Percentiles rank a stretch among this genome's conserved stretches.
These are phyloP conservation scores for Salix arbutifolia DNA, from an alignment of 345 rosid genomes.

Conservation along the genomic window DNA sequence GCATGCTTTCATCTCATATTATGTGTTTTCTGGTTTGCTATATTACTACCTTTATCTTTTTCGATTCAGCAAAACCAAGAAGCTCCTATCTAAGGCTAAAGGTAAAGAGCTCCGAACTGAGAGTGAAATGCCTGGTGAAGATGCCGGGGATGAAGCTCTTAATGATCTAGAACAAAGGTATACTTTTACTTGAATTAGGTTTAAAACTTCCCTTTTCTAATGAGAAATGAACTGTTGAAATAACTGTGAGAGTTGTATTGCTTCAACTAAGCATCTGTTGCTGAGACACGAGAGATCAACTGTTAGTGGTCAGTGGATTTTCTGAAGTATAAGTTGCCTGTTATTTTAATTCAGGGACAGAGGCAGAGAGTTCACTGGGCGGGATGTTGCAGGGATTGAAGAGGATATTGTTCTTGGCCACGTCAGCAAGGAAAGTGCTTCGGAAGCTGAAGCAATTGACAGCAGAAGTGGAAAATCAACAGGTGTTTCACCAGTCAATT, in stretches of 20 bases:
- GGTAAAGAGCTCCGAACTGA: slow-evolving; percentile 15
- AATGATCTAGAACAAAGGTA: slow-evolving; percentile 39
- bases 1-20: not conserved
- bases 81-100: slow-evolving; percentile 19
- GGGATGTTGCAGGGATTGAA: slow-evolving; percentile 2
- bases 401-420: slow-evolving; percentile 16
- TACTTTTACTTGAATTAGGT: not conserved
- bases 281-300: not conserved
- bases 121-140: slow-evolving; percentile 13
- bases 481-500: slow-evolving; percentile 14
- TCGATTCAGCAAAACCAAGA: slow-evolving; percentile 28
- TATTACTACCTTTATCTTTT: not conserved
- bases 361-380: slow-evolving; percentile 9
- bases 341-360: slow-evolving; percentile 30
- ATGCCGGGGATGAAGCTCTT: slow-evolving; percentile 5
- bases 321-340: not conserved
- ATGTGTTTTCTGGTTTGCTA: not conserved
- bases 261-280: not conserved
- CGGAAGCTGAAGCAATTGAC: slow-evolving; percentile 23
- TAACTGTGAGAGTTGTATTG: not conserved
- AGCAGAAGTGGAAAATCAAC: slow-evolving; percentile 6
- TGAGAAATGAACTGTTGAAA: not conserved
- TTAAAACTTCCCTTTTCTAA: not conserved
- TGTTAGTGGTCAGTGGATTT: not conserved
- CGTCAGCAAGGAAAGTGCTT: slow-evolving; percentile 19